Evolutionary conservation across 2,329 filamentous ascomycete species (phyloP).

Genomic region (Verticillium alfalfae): DNA sequence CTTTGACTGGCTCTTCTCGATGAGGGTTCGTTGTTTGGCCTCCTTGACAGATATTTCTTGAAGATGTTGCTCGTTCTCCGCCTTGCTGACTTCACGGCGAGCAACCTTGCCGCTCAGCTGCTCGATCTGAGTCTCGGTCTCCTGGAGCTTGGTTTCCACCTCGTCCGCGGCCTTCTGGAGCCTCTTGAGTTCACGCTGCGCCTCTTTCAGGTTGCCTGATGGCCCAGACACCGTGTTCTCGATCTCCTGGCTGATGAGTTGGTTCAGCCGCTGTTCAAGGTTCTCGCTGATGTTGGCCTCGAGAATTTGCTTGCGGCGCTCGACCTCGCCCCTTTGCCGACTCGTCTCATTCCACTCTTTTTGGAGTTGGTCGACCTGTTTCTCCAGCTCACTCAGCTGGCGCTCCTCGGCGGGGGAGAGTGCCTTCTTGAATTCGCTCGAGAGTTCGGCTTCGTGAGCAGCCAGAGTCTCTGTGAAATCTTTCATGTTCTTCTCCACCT

Average conservation of each 20-base stretch:
- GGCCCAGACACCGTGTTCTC: slow-evolving; percentile 47
- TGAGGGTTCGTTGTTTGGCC: slow-evolving; percentile 78
- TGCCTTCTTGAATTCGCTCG: slow-evolving; percentile 87
- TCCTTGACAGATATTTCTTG: slow-evolving; percentile 73
- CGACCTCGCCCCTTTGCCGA: slow-evolving; percentile 67
- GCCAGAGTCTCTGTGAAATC: slow-evolving; percentile 69
- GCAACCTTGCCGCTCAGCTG: slow-evolving; percentile 42
- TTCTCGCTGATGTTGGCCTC: slow-evolving; percentile 89
- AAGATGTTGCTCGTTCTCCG: slow-evolving; percentile 64
- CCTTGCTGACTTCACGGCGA: slow-evolving; percentile 48
- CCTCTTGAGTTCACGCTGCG: slow-evolving; percentile 75
- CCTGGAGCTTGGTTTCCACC: slow-evolving; percentile 63
- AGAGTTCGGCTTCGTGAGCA: slow-evolving; percentile 74
- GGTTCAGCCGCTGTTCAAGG: slow-evolving; percentile 78
- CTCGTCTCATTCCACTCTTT: slow-evolving; percentile 73
- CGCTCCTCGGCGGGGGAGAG: slow-evolving; percentile 77
- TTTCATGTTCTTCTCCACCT: slow-evolving; percentile 69
- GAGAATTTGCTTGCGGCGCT: slow-evolving; percentile 74
- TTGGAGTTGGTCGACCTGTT: slow-evolving; percentile 66
- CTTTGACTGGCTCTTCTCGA: slow-evolving; percentile 89
- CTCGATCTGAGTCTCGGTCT: slow-evolving; percentile 70
- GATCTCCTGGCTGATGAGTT: slow-evolving; percentile 71
- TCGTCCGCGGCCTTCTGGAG: slow-evolving; percentile 62
- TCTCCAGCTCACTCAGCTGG: slow-evolving; percentile 67
- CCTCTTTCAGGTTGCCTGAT: slow-evolving; percentile 67